Evolutionary conservation across 768 basidiomycete genomes (phyloP).

Genomic region (Tephrocybe sp.): DNA sequence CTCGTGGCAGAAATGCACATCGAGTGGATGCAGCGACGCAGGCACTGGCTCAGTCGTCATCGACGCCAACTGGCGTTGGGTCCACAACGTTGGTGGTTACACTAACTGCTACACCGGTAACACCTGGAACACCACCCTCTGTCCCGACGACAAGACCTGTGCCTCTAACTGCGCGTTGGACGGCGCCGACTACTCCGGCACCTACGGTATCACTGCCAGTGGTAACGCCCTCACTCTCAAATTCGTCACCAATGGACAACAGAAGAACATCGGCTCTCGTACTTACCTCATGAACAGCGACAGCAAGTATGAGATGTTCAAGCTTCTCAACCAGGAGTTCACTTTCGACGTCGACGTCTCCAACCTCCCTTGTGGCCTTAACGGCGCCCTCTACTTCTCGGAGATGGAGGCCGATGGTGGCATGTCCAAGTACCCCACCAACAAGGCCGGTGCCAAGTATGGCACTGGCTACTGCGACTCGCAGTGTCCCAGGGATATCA

Average conservation of each 20-base stretch:
- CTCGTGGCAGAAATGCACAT: constrained; percentile 48
- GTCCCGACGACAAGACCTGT: constrained; percentile 47
- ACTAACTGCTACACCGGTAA: constrained; percentile 56
- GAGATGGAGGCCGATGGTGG: constrained; percentile 63
- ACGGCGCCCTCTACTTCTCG: constrained; percentile 61
- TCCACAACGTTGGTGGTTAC: constrained; percentile 36
- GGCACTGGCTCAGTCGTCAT: constrained; percentile 39
- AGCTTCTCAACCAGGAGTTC: constrained; percentile 13
- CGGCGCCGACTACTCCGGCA: constrained; percentile 46
- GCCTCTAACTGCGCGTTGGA: constrained; percentile 41
- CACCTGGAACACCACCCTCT: constrained; percentile 48
- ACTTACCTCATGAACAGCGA: constrained; percentile 50
- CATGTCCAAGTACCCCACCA: constrained; percentile 39
- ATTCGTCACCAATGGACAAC: constrained; percentile 38
- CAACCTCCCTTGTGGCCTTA: constrained; percentile 56
- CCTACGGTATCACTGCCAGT: constrained; percentile 50
- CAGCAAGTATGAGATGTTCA: constrained; percentile 33
- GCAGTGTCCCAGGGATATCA: constrained; percentile 60
- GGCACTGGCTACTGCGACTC: constrained; percentile 68
- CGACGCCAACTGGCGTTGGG: constrained; percentile 60
- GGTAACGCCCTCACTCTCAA: constrained; percentile 46
- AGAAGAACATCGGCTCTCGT: constrained; percentile 40
- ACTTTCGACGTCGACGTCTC: constrained; percentile 58
- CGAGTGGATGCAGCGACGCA: constrained; percentile 37
- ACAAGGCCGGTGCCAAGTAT: constrained; percentile 55